Evolutionary conservation across 108 stramenopile species (phyloP).

Genomic region (Cyclostephanos tholiformis): DNA sequence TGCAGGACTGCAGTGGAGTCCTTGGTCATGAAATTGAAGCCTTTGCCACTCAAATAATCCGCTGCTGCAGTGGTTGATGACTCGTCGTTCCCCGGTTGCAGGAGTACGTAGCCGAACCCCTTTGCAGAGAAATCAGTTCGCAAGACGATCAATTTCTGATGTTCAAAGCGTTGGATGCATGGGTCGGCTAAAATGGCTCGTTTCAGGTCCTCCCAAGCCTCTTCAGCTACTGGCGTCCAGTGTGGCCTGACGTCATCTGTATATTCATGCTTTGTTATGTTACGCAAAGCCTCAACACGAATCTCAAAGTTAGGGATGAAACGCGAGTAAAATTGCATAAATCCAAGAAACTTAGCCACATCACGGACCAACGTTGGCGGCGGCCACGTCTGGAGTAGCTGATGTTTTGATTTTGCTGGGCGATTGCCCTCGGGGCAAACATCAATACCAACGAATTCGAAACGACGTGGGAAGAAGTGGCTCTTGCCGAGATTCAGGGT

Average conservation of each 20-base stretch:
- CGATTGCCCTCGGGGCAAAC: neutral
- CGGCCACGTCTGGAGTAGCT: neutral
- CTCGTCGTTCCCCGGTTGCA: too few species aligned
- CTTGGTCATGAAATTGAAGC: too few species aligned
- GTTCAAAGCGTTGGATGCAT: conserved; percentile 15
- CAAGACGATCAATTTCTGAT: neutral
- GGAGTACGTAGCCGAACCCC: too few species aligned
- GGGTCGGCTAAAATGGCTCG: too few species aligned
- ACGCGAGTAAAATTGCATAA: too few species aligned
- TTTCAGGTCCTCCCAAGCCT: too few species aligned
- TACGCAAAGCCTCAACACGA: neutral
- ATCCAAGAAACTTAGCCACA: conserved; percentile 16
- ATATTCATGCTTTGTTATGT: neutral
- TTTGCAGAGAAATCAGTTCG: conserved; percentile 12
- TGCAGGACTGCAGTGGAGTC: too few species aligned
- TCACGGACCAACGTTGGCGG: conserved; percentile 5
- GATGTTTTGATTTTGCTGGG: neutral
- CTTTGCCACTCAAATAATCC: too few species aligned
- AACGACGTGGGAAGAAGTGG: neutral
- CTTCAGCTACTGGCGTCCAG: neutral
- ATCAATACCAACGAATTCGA: conserved; percentile 3
- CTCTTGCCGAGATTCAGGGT: neutral
- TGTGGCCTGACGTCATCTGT: neutral
- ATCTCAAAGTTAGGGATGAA: conserved; percentile 28
- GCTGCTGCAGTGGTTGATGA: too few species aligned